Evolutionary conservation across 306 rosid species (phyloP).

Genomic region (Leucaena leucocephala): DNA sequence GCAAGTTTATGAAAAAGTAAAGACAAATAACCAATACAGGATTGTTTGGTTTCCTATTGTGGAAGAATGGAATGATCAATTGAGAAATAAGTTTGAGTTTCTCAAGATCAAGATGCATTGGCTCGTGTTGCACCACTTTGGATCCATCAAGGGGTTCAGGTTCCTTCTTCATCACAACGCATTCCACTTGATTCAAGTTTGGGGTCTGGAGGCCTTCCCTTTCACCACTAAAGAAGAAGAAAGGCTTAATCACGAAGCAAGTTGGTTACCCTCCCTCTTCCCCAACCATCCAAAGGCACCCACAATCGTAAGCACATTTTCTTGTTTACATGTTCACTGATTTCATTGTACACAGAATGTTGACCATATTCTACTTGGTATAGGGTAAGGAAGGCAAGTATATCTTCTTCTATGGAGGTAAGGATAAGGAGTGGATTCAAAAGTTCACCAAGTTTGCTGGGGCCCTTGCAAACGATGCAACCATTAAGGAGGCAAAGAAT

Average conservation of each 20-base stretch:
- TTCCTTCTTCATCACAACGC: conserved; percentile 51
- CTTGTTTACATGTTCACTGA: not conserved
- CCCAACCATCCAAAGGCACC: not conserved
- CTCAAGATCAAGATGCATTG: conserved; percentile 54
- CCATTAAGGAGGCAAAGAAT: conserved; percentile 41
- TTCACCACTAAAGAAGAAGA: conserved; percentile 24
- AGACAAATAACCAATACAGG: conserved; percentile 25
- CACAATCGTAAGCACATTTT: conserved; percentile 30
- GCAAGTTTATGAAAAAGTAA: conserved; percentile 41
- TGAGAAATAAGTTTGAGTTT: conserved; percentile 39
- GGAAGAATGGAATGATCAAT: conserved; percentile 49
- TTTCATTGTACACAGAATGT: not conserved
- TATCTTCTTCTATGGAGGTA: conserved; percentile 61
- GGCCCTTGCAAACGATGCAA: conserved; percentile 38
- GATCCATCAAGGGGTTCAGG: conserved; percentile 43
- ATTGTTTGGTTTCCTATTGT: conserved; percentile 69
- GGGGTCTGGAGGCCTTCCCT: conserved; percentile 56
- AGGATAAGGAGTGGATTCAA: conserved; percentile 50
- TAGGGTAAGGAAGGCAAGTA: conserved; percentile 43
- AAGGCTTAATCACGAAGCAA: not conserved
- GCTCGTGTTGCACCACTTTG: conserved; percentile 40
- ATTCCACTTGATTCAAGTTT: conserved; percentile 50
- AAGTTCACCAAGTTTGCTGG: conserved; percentile 38
- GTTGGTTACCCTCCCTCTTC: conserved; percentile 32
- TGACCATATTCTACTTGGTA: not conserved